Percentiles rank a stretch among this genome's conserved stretches.
Evolutionary conservation across 208 protist genomes (phyloP).

Genomic region (Balamuthia mandrillaris): DNA sequence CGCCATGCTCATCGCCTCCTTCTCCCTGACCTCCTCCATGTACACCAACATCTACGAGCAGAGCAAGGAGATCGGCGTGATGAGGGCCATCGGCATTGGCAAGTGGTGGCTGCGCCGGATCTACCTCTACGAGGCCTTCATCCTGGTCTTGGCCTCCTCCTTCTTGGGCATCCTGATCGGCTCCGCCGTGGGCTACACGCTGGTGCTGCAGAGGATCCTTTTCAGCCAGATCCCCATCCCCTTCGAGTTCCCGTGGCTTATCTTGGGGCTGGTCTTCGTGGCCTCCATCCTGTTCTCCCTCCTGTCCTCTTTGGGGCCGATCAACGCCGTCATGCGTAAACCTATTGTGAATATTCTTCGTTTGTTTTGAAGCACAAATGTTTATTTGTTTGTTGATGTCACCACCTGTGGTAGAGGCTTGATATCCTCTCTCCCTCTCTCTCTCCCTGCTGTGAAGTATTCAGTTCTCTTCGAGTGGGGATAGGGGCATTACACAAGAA

Average conservation of each 20-base stretch:
- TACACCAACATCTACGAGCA: slow-evolving; percentile 85
- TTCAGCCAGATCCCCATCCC: slow-evolving; percentile 85
- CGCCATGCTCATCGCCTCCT: slow-evolving; percentile 88
- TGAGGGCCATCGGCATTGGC: slow-evolving; percentile 18
- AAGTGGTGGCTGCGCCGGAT: slow-evolving; percentile 73
- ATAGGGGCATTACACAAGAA: too few relatives aligned
- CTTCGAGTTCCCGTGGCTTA: slow-evolving; percentile 81
- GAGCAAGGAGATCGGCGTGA: slow-evolving; percentile 87
- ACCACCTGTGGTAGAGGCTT: too few relatives aligned
- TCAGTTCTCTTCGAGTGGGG: too few relatives aligned
- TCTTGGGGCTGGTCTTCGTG: slow-evolving; percentile 54
- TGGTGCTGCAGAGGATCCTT: slow-evolving; percentile 82
- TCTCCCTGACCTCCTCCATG: slow-evolving; percentile 86
- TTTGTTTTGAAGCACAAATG: too few relatives aligned
- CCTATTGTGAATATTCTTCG: slow-evolving; percentile 60
- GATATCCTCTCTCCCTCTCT: too few relatives aligned
- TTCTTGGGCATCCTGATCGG: slow-evolving; percentile 86
- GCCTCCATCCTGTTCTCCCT: slow-evolving; percentile 57
- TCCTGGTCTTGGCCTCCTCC: slow-evolving; percentile 84
- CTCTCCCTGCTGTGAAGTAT: too few relatives aligned
- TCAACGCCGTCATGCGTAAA: slow-evolving; percentile 45
- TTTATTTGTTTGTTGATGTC: too few relatives aligned
- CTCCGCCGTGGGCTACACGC: slow-evolving; percentile 79
- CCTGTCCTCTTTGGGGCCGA: slow-evolving; percentile 53
- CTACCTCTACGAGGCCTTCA: slow-evolving; percentile 91